Base-by-base conservation (phyloP, 2,329 filamentous ascomycete species). In the Eutypella sp. region DNA sequence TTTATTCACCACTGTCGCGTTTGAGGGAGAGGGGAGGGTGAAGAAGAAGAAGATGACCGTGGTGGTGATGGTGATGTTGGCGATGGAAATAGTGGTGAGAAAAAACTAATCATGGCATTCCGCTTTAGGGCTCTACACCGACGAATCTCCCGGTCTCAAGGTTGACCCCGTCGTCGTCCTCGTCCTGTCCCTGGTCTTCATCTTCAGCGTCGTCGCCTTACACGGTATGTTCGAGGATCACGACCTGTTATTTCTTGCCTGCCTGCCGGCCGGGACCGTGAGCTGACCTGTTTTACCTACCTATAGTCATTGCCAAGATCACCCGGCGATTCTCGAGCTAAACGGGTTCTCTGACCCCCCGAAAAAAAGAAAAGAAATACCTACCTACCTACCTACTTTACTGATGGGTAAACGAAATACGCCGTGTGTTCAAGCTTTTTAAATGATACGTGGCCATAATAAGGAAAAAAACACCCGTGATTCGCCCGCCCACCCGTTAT, bases 141-240 rank as follows among this genome's bases (percentile, higher is more conserved):
- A 99, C 67, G 93, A 99, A 76, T 95, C 89, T 55, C 93, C 93
- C 48, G 93, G 93, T 52, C 77, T 99, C 62, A 96, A 96, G 77
- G 93, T 99, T 55, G 93, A 99, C 69, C 93, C 93, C 19, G 93
- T 99, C 49, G 91, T 99, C 56, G 92, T 99, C 54, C 80, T 99
- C 64, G 93, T 96, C 57, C 79, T 99, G 59, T 95, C 89, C 63
- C 82, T 99, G 61, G 93, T 95, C 52, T 99, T 99, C 72, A 99
- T 99, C 71, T 96, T 99, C 76, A 93, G 87, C 64, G 93, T 99
- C 65, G 93, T 99, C 63, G 91, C 90, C 58, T 79, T 99, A 65
- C 93, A 99, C 75, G 90, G 93, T 97, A 83, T 60, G 89, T 77
- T 42, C n/a, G n/a, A n/a, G 5, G 7, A 16, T 20, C 31, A 4